Evolutionary conservation across 2,329 filamentous ascomycete species (phyloP).

Genomic region (Nemania diffusa): DNA sequence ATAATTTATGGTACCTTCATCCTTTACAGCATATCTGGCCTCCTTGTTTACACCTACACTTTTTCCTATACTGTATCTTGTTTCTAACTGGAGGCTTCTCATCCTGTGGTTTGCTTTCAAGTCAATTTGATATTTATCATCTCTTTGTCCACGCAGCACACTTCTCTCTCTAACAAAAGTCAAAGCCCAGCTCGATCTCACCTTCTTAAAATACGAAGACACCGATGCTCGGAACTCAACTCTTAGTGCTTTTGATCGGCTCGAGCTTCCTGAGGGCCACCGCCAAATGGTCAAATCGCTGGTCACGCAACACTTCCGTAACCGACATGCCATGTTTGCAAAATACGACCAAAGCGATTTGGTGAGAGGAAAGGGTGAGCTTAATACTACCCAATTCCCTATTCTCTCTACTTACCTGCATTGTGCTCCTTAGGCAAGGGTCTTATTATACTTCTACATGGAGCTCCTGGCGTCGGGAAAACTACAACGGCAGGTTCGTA

Average conservation of each 20-base stretch:
- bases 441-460: conserved; percentile 37
- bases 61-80: too few species aligned
- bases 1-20: too few species aligned
- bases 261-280: conserved; percentile 44
- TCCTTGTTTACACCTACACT: too few species aligned
- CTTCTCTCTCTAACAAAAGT: not conserved
- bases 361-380: conserved; percentile 49
- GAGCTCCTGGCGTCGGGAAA: conserved; percentile 38
- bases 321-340: conserved; percentile 38
- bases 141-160: not conserved
- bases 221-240: not conserved
- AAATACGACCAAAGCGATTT: conserved; percentile 46
- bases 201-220: not conserved
- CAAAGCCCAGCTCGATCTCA: conserved; percentile 33
- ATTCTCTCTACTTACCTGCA: not conserved
- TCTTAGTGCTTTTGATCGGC: conserved; percentile 41
- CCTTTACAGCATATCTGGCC: too few species aligned
- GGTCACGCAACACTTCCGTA: conserved; percentile 48
- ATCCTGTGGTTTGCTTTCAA: too few species aligned
- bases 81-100: too few species aligned
- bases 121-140: too few species aligned
- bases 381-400: not conserved
- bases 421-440: conserved; percentile 30
- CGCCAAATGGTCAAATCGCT: conserved; percentile 46
- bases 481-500: conserved; percentile 36